Evolutionary conservation across 495 filamentous ascomycete species (phyloP), one percentile per base, ranked within the genome.

Genomic region (Aspergillus sclerotioniger): DNA sequence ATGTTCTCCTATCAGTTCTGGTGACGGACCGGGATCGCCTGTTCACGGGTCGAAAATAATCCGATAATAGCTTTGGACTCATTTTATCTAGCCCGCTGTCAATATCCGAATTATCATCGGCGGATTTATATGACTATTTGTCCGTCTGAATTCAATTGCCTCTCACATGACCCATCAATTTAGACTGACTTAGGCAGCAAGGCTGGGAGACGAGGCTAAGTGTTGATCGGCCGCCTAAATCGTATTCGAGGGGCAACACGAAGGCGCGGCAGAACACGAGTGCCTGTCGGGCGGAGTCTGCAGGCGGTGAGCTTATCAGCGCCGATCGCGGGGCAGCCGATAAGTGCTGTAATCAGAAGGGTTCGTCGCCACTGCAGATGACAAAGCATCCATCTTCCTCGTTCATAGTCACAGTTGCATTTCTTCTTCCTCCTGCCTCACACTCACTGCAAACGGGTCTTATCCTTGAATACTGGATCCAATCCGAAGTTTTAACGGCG

Each of bases 271-370:
- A 62, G 39, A 58, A 58, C 19, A 25, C 29, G 17, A 54, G 25
- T 25, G 25, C 25, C 25, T 25, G 25, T 25, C 25, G 25, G 53
- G 55, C 46, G 49, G 43, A 32, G 29, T 8, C 13, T 1, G 10
- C 29, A 56, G 64, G 69, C 71, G 71, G 71, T 74, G 60, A 64
- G 62, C 65, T 72, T 74, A 73, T 73, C 72, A 39, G 46, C 10
- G 56, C 67, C 70, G 70, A 68, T 68, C 25, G 47, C 47, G 47
- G 47, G 47, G 47, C 47, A 32, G 28, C 47, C 47, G 31, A 20
- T 21, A 47, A 20, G 17, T n/a, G n/a, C n/a, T n/a, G 43, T n/a
- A 6, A 4, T 9, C 16, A 17, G 49, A 45, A 17, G 44, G 53
- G 41, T 60, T 54, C 54, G 57, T 72, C 67, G 72, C 72, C 72